These are phyloP conservation scores for Detonula confervacea DNA, from an alignment of 352 stramenopile species.

Conservation along the genomic window DNA sequence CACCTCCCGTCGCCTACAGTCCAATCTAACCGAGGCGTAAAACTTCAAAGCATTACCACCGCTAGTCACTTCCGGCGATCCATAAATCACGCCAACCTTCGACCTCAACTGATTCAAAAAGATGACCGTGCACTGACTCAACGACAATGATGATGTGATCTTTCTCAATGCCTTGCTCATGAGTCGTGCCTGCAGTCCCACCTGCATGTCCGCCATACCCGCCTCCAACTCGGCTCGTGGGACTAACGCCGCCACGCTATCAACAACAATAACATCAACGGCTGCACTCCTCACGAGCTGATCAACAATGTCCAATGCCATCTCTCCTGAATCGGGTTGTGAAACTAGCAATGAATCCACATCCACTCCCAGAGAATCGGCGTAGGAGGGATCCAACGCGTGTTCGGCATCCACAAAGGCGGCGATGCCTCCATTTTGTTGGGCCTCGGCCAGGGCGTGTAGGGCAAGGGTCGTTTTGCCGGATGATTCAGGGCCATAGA, in stretches of 20 bases:
- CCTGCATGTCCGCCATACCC: constrained; percentile 94
- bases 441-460: constrained; percentile 94
- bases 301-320: constrained; percentile 98
- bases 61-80: constrained; percentile 96
- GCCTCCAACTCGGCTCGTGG: constrained; percentile 91
- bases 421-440: constrained; percentile 93
- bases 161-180: constrained; percentile 98
- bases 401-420: constrained; percentile 99
- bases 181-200: constrained; percentile 95
- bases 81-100: constrained; percentile 97
- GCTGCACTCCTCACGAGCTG: constrained; percentile 94
- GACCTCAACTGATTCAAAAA: constrained; percentile 99
- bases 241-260: constrained; percentile 97
- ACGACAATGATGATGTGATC: constrained; percentile 93
- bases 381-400: constrained; percentile 96
- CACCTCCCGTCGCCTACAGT: constrained; percentile 94
- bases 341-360: constrained; percentile 96
- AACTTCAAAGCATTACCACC: constrained; percentile 91
- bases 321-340: constrained; percentile 97
- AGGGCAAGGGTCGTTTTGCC: constrained; percentile 98
- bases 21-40: constrained; percentile 91
- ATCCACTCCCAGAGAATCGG: constrained; percentile 90
- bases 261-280: constrained; percentile 97
- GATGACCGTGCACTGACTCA: constrained; percentile 96
- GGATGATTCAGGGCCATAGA: constrained; percentile 97